Conservation (phyloP, 441 rosid species). For the Eutrema salsugineum region DNA sequence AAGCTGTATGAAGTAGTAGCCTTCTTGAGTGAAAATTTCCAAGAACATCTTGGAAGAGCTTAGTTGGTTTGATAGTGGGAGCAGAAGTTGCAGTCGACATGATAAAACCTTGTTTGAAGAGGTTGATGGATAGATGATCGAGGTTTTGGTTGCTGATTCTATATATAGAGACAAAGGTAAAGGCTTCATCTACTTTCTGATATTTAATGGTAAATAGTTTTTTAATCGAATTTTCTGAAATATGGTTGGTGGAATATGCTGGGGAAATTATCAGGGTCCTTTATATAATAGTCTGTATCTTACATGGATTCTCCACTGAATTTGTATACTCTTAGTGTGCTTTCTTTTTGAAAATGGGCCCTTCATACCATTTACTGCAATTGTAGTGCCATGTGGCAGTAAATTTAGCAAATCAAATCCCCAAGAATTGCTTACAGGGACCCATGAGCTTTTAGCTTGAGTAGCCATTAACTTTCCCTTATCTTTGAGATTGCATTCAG, state of each 20-base stretch:
- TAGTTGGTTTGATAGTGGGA: slow-evolving; percentile 23
- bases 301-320: slow-evolving; percentile 35
- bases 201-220: slow-evolving; percentile 12
- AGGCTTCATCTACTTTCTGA: slow-evolving; percentile 24
- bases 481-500: slow-evolving; percentile 5
- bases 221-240: slow-evolving; percentile 21
- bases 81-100: slow-evolving; percentile 47
- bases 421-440: slow-evolving; percentile 41
- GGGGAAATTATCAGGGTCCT: slow-evolving; percentile 18
- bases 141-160: slow-evolving; percentile 30
- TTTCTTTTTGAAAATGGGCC: slow-evolving; percentile 38
- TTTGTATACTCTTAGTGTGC: slow-evolving; percentile 27
- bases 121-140: slow-evolving; percentile 20
- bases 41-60: slow-evolving; percentile 36
- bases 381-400: slow-evolving; percentile 37
- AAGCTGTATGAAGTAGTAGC: slow-evolving; percentile 37
- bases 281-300: slow-evolving; percentile 14
- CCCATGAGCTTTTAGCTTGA: slow-evolving; percentile 36
- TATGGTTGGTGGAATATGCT: slow-evolving; percentile 41
- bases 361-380: slow-evolving; percentile 40
- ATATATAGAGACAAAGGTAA: slow-evolving; percentile 42
- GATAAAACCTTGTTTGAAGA: slow-evolving; percentile 24
- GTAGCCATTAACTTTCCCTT: slow-evolving; percentile 37
- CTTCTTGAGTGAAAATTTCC: slow-evolving; percentile 65
- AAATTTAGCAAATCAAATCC: slow-evolving; percentile 26